phyloP scores from a whole-genome alignment of 2,329 filamentous ascomycete species.

The Biscogniauxia marginata region DNA sequence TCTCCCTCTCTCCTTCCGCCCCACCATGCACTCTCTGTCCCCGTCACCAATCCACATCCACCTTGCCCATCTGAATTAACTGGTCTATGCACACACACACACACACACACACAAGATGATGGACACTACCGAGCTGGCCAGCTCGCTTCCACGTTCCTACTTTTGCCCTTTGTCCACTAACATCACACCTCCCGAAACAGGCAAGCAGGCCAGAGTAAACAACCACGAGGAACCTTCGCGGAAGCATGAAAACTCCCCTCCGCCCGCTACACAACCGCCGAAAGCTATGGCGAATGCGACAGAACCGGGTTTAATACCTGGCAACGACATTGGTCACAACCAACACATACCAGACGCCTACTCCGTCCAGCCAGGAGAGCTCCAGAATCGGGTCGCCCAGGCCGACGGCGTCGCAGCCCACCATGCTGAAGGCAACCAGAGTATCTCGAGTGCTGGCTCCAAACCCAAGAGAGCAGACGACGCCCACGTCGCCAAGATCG shows the following conservation, averaged over 20 bases:
- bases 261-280: slow-evolving; percentile 51
- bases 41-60: not conserved
- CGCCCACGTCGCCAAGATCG: slow-evolving; percentile 75
- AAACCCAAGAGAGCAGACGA: slow-evolving; percentile 54
- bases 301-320: slow-evolving; percentile 39
- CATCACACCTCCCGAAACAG: slow-evolving; percentile 39
- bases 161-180: slow-evolving; percentile 32
- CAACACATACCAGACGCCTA: slow-evolving; percentile 54
- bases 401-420: slow-evolving; percentile 65
- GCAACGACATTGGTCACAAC: slow-evolving; percentile 45
- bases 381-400: slow-evolving; percentile 66
- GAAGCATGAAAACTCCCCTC: slow-evolving; percentile 51
- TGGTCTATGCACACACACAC: too few species aligned
- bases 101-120: too few species aligned
- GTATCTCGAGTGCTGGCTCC: slow-evolving; percentile 36
- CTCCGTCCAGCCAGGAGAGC: slow-evolving; percentile 58
- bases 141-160: not conserved
- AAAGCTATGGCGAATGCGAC: slow-evolving; percentile 51
- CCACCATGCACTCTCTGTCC: not conserved
- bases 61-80: not conserved
- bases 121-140: too few species aligned
- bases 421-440: slow-evolving; percentile 61
- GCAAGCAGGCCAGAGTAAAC: slow-evolving; percentile 82
- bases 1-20: not conserved
- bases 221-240: slow-evolving; percentile 52